Evolutionary conservation across 1,284 basidiomycete species (phyloP), one percentile per base, ranked within the genome.

Genomic region (Moniliella sp.): DNA sequence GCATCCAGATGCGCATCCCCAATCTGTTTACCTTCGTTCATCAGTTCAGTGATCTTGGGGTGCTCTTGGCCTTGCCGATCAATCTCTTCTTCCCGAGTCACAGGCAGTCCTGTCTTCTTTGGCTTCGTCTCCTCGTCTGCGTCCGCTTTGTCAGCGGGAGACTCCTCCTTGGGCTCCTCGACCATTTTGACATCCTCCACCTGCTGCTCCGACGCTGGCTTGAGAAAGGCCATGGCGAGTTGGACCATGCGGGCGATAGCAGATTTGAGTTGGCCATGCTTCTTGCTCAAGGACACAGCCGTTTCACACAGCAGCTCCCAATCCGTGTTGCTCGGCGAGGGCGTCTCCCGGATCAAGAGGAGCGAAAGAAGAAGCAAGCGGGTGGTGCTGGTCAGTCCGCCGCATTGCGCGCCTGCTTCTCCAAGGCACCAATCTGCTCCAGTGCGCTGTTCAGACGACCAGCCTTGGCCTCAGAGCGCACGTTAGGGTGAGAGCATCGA

Each of bases 391-490:
- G 72, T 62, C 31, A 84, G 69, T 68, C 97, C 91, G 33, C 86
- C 78, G 10, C 88, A 67, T 94, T 94, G 63, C 91, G 72, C 3
- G 88, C 77, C 62, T 91, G 84, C 65, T 99, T 99, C 65, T 97
- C 91, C 1, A 97, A 67, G 3, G 67, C 65, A 36, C 83, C 70
- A 34, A 97, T 72, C 64, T 80, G 82, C 62, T 99, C 91, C 12
- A 94, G 65, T 9, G 78, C 82, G 26, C 81, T 76, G 52, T 76
- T 70, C 27, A 86, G 67, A 61, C 76, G 75, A 27, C 78, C 80
- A 35, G 72, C 45, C 66, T 67, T 59, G 8, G 65, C 64, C 7
- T 67, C 47, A 26, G 56, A 38, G 42, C 66, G 64, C 0, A 56
- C 38, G 65, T 57, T 1, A 67, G 61, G 17, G 66, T 48, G 11